Percentiles rank a stretch among this genome's conserved stretches.
These are phyloP conservation scores for Austroboletus festivus DNA, from an alignment of 768 basidiomycete species.

Conservation along the genomic window DNA sequence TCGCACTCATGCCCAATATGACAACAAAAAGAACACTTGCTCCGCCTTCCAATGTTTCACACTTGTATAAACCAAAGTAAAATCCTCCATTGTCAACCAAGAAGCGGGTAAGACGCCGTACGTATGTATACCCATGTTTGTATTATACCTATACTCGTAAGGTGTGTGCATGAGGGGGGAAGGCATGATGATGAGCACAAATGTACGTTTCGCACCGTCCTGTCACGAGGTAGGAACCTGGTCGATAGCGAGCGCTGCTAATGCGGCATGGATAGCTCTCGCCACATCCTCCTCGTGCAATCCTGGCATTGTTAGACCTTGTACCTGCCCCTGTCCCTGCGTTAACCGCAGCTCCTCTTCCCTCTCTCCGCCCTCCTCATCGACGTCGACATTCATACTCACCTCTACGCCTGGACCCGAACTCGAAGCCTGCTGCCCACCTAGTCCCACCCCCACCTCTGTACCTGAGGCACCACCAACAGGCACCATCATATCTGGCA, in stretches of 20 bases:
- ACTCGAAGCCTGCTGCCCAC: neutral
- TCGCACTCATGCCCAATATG: too few relatives aligned
- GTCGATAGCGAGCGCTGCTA: constrained; percentile 13
- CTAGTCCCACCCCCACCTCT: neutral
- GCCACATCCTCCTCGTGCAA: constrained; percentile 22
- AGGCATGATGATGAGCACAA: too few relatives aligned
- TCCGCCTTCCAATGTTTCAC: too few relatives aligned
- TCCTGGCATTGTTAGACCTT: neutral
- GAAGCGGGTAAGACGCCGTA: too few relatives aligned
- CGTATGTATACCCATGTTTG: neutral
- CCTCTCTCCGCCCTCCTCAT: too few relatives aligned
- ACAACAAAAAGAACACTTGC: too few relatives aligned
- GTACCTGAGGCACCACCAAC: neutral
- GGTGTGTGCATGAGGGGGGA: neutral
- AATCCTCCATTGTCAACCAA: too few relatives aligned
- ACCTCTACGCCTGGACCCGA: too few relatives aligned
- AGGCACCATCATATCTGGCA: neutral
- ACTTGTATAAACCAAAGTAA: too few relatives aligned
- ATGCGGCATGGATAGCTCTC: constrained; percentile 22
- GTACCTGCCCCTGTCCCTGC: neutral
- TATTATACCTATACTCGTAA: neutral
- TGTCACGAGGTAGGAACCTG: neutral
- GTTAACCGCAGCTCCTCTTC: too few relatives aligned
- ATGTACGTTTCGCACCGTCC: neutral
- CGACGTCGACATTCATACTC: too few relatives aligned